A percentile compares a stretch with the other conserved stretches of the same genome.
These are phyloP conservation scores for Beauveria australis DNA, from an alignment of 2,329 filamentous ascomycete species.

Conservation along the genomic window DNA sequence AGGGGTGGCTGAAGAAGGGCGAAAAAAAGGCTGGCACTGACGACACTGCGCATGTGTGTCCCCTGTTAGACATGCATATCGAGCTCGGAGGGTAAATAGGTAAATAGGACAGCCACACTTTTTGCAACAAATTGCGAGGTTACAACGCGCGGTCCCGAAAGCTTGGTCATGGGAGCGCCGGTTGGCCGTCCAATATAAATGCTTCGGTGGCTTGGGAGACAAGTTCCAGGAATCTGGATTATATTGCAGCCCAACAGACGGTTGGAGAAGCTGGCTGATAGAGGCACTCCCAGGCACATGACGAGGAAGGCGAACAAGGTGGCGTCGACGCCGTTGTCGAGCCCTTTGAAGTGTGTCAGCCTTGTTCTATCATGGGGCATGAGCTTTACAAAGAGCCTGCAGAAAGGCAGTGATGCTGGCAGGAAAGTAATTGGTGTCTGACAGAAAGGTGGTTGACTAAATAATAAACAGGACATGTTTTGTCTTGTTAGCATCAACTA, in stretches of 20 bases:
- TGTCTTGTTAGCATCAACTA: no score
- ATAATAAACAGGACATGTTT: no score
- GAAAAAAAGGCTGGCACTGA: neutral
- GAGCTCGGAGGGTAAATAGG: neutral
- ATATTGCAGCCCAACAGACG: neutral
- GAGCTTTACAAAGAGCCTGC: neutral
- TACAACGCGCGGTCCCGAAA: slow-evolving; percentile 3
- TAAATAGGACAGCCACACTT: neutral
- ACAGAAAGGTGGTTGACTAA: neutral
- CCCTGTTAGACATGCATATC: neutral
- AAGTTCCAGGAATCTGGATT: neutral
- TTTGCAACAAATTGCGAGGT: neutral
- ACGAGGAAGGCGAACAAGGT: neutral
- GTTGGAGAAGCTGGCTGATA: neutral
- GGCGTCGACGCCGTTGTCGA: no score
- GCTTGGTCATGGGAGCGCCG: neutral
- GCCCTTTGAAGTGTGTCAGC: neutral
- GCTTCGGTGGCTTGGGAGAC: neutral
- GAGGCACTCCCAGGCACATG: neutral
- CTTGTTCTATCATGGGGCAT: neutral
- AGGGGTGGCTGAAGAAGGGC: neutral
- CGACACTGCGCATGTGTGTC: neutral
- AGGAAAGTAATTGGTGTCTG: neutral
- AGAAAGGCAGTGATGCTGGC: neutral
- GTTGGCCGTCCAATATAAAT: neutral